These are phyloP conservation scores for Conticribra guillardii DNA, from an alignment of 108 stramenopile genomes.

Conservation along the genomic window DNA sequence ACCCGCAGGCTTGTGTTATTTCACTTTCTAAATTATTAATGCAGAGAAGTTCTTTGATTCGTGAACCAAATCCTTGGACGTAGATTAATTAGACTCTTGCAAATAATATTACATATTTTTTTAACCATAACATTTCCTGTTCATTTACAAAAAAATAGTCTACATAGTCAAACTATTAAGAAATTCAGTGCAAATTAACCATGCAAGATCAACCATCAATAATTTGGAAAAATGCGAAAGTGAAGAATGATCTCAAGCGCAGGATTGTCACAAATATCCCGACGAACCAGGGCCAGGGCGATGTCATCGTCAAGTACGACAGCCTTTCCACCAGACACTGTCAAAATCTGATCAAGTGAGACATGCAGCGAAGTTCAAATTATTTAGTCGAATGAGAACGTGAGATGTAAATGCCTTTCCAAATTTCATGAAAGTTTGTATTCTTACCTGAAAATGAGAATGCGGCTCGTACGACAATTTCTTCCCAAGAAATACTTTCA, in stretches of 20 bases:
- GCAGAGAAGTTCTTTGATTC: too few relatives aligned
- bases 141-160: too few relatives aligned
- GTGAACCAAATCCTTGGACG: too few relatives aligned
- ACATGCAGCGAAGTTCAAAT: not conserved
- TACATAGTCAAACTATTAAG: too few relatives aligned
- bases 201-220: too few relatives aligned
- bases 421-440: not conserved
- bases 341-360: conserved; percentile 29
- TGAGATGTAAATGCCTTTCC: not conserved
- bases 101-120: too few relatives aligned
- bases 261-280: conserved; percentile 48
- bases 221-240: conserved; percentile 39
- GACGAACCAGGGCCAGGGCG: conserved; percentile 35
- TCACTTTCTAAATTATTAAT: too few relatives aligned
- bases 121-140: too few relatives aligned
- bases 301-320: conserved; percentile 40
- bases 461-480: conserved; percentile 45
- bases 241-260: conserved; percentile 44
- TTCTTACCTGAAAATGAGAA: conserved; percentile 49
- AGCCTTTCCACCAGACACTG: conserved; percentile 30
- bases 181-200: too few relatives aligned
- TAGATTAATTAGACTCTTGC: too few relatives aligned
- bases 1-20: too few relatives aligned
- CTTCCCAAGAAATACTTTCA: conserved; percentile 58
- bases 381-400: conserved; percentile 2